A percentile compares a stretch with the other conserved stretches of the same genome.
phyloP scores from a whole-genome alignment of 257 asterid genomes.

The Eustoma russellianum region DNA sequence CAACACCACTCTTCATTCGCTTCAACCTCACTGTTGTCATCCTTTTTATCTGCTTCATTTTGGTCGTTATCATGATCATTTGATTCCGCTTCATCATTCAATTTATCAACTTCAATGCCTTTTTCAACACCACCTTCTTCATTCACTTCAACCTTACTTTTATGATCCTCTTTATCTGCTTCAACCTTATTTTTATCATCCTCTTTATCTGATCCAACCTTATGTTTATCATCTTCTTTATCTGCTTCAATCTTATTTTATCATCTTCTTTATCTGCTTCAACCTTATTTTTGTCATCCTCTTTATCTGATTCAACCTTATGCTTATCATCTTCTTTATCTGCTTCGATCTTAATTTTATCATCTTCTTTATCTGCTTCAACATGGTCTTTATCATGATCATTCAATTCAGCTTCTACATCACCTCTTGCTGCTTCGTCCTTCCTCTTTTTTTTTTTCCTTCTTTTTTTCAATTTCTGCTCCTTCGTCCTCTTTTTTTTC shows the following conservation, averaged over 20 bases:
- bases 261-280: no score
- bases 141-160: not conserved
- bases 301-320: no score
- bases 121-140: not conserved
- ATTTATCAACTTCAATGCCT: not conserved
- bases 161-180: slow-evolving; percentile 11
- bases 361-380: slow-evolving; percentile 1
- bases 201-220: not conserved
- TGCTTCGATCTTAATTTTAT: no score
- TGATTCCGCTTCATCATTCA: not conserved
- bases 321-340: no score
- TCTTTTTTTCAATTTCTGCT: not conserved
- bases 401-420: slow-evolving; percentile 8
- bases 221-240: not conserved
- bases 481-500: slow-evolving; percentile 15
- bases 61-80: slow-evolving; percentile 8
- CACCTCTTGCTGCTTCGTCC: slow-evolving; percentile 12
- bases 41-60: slow-evolving; percentile 18
- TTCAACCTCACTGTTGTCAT: slow-evolving; percentile 16
- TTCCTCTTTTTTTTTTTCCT: no score
- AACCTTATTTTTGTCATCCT: no score
- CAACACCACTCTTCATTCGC: slow-evolving; percentile 15
- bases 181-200: slow-evolving; percentile 8
- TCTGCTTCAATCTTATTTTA: not conserved
- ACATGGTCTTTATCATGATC: slow-evolving; percentile 5